These are phyloP conservation scores for Pythium sp. DNA, from an alignment of 352 stramenopile genomes.

Conservation along the genomic window DNA sequence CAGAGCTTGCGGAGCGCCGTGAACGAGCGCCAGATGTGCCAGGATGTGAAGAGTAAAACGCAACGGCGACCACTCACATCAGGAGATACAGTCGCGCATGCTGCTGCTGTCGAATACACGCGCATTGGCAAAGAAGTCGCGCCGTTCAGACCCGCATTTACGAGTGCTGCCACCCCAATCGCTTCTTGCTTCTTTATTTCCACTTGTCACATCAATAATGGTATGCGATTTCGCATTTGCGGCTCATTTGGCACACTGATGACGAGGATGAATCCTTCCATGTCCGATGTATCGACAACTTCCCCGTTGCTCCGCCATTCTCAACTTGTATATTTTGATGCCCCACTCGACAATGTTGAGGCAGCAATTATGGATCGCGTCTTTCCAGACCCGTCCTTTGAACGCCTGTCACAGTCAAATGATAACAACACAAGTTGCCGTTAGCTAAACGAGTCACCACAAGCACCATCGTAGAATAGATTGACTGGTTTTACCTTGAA, in stretches of 20 bases:
- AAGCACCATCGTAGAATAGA: not conserved
- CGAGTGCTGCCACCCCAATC: no score
- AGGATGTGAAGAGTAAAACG: no score
- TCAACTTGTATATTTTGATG: conserved; percentile 77
- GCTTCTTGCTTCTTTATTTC: no score
- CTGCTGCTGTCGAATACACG: no score
- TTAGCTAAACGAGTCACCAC: not conserved
- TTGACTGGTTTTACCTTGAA: conserved; percentile 39
- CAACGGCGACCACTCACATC: no score
- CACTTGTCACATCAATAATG: no score
- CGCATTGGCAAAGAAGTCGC: no score
- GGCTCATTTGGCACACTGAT: conserved; percentile 27
- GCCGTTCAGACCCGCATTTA: no score
- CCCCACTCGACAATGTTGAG: conserved; percentile 76
- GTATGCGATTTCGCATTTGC: no score
- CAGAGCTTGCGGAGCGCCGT: no score
- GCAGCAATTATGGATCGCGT: conserved; percentile 79
- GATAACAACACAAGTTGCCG: not conserved
- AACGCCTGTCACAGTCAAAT: conserved; percentile 43
- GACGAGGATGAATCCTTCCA: conserved; percentile 51
- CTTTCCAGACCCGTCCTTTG: conserved; percentile 63
- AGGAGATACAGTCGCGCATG: no score
- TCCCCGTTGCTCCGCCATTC: conserved; percentile 59
- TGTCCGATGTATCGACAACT: conserved; percentile 72
- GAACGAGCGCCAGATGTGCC: no score